Conservation (phyloP, 169 alveolate genomes). For the Miamiensis avidus region DNA sequence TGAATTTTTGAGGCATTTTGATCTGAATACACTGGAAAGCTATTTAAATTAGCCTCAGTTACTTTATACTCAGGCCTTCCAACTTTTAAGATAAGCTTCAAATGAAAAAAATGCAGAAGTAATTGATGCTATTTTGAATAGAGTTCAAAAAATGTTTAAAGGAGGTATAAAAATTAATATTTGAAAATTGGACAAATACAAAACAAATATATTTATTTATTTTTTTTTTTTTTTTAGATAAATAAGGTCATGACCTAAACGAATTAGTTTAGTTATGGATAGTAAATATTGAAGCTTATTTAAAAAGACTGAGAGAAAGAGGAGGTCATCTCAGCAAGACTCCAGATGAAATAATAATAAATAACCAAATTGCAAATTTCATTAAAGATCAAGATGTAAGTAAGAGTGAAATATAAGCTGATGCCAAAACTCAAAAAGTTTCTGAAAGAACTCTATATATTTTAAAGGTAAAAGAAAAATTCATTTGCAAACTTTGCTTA, state of each 20-base stretch:
- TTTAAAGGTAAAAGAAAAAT: not conserved
- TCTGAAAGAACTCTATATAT: not conserved
- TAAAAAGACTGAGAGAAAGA: not conserved
- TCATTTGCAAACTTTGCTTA: not conserved
- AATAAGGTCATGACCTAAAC: no score
- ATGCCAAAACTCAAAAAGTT: no score
- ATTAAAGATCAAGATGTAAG: no score
- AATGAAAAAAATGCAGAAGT: not conserved
- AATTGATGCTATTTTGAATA: not conserved
- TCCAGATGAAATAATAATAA: no score
- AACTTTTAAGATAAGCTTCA: not conserved
- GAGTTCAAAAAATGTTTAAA: not conserved
- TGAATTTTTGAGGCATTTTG: conserved; percentile 22
- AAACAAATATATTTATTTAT: no score
- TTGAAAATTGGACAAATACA: no score
- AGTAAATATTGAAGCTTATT: not conserved
- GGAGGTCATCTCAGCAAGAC: no score
- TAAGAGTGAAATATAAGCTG: no score
- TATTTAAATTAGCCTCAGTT: not conserved
- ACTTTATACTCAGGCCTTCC: not conserved
- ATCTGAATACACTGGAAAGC: conserved; percentile 7
- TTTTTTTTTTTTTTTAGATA: no score
- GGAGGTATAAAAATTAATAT: not conserved
- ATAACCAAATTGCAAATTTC: no score
- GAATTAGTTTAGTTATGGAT: no score